Evolutionary conservation across 164 flowering plant genomes (phyloP), one percentile per base, ranked within the genome.

Genomic region (Litsea cubeba): DNA sequence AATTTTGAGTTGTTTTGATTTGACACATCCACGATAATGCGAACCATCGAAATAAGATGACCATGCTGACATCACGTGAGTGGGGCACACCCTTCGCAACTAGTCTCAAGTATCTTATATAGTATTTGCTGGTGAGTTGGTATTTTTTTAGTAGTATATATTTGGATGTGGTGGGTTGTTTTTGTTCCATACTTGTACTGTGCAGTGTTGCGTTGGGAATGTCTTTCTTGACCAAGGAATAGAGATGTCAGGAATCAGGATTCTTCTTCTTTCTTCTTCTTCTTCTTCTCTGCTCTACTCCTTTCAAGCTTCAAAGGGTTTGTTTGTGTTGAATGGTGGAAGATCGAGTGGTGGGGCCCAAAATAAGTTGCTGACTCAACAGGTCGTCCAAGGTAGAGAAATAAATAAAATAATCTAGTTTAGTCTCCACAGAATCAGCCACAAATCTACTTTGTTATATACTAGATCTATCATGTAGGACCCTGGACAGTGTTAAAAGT

Each of bases 91-190:
- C 46, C 46, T 40, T 40, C 46, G 0, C 46, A 40, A 40, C 46
- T 40, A 7, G 46, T 7, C 11, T 40, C 11, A 40, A 40, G 46
- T 40, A 40, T 40, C 7, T 40, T 8, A 40, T 40, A 40, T 40
- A 7, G 46, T 40, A 40, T 40, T 40, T 40, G 46, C 46, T 40
- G 46, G 46, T 40, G 46, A 40, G 46, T 40, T 1, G 46, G 54
- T 30, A 20, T 74, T 60, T 58, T 58, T 54, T 57, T n/a, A 20
- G 25, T 66, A 25, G 46, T 40, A n/a, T 64, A 72, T 58, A 58
- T 58, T 58, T 58, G 49, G 5, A 20, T 20, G 67, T 62, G 64
- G 67, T 64, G 67, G 67, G 67, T n/a, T 23, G 23, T 64, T 64
- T 11, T 7, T 40, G 46, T 40, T 40, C 46, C 10, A 40, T n/a